These are phyloP conservation scores for Neofusicoccum kwambonambiense DNA, from an alignment of 2,329 filamentous ascomycete species.

Conservation along the genomic window DNA sequence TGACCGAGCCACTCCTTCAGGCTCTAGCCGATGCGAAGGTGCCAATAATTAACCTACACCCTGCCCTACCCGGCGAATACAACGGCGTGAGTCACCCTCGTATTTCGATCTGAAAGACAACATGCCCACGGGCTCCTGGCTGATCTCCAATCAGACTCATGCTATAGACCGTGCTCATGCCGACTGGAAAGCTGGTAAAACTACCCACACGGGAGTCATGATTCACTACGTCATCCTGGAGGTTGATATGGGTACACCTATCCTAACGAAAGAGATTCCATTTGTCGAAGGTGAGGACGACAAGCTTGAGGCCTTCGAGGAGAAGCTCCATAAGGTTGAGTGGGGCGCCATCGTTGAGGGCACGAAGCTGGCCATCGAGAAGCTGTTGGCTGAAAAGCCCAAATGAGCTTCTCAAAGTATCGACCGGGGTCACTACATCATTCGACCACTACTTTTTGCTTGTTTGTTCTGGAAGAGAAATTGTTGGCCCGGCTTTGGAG, in stretches of 20 bases:
- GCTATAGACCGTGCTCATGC: conserved; percentile 78
- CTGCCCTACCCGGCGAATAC: conserved; percentile 70
- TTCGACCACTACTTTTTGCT: too few species aligned
- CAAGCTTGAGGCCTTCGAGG: conserved; percentile 67
- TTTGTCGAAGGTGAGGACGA: conserved; percentile 57
- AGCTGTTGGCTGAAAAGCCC: conserved; percentile 1
- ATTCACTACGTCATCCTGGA: conserved; percentile 75
- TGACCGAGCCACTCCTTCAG: conserved; percentile 67
- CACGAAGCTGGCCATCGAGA: conserved; percentile 41
- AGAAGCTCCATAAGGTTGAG: conserved; percentile 73
- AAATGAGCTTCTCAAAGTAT: not conserved
- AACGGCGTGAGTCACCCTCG: conserved; percentile 55
- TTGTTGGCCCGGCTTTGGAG: too few species aligned
- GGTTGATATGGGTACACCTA: conserved; percentile 76
- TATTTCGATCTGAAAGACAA: not conserved
- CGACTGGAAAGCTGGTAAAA: conserved; percentile 67
- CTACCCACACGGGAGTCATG: conserved; percentile 77
- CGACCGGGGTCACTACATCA: too few species aligned
- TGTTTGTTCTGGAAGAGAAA: too few species aligned
- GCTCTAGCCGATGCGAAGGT: conserved; percentile 63
- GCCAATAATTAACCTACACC: conserved; percentile 79
- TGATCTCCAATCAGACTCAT: conserved; percentile 36
- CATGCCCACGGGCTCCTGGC: not conserved
- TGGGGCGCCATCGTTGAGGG: conserved; percentile 78
- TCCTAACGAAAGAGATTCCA: conserved; percentile 68